Evolutionary conservation across 169 alveolate species (phyloP).

Genomic region (Cryptosporidium andersoni): DNA sequence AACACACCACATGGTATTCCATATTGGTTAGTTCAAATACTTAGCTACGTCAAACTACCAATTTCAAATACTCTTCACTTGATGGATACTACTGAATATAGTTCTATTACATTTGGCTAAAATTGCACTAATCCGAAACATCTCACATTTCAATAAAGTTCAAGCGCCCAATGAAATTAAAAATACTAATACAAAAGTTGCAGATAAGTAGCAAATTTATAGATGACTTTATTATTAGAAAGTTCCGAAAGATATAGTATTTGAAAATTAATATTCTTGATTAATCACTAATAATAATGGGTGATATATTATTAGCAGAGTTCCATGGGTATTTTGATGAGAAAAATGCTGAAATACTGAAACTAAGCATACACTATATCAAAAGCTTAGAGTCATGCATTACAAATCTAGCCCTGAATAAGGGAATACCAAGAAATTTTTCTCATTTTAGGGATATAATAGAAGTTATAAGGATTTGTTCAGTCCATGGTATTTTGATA

Average conservation of each 20-base stretch:
- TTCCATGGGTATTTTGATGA: conserved; percentile 69
- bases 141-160: not conserved
- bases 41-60: conserved; percentile 25
- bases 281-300: conserved; percentile 15
- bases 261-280: not conserved
- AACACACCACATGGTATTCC: conserved; percentile 70
- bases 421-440: conserved; percentile 28
- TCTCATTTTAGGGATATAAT: conserved; percentile 60
- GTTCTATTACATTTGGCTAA: conserved; percentile 50
- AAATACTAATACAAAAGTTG: not conserved
- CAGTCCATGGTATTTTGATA: conserved; percentile 46
- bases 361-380: conserved; percentile 38
- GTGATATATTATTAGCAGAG: conserved; percentile 60
- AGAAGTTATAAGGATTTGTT: conserved; percentile 48
- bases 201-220: not conserved
- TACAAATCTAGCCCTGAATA: conserved; percentile 1
- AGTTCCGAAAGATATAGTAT: not conserved
- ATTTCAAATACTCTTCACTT: conserved; percentile 41
- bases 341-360: conserved; percentile 41
- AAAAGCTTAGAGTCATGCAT: conserved; percentile 1
- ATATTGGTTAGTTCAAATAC: conserved; percentile 55
- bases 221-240: not conserved
- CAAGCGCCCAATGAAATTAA: not conserved
- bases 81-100: conserved; percentile 47
- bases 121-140: not conserved